Evolutionary conservation across 768 basidiomycete species (phyloP).

Genomic region (Solioccasus polychromus): DNA sequence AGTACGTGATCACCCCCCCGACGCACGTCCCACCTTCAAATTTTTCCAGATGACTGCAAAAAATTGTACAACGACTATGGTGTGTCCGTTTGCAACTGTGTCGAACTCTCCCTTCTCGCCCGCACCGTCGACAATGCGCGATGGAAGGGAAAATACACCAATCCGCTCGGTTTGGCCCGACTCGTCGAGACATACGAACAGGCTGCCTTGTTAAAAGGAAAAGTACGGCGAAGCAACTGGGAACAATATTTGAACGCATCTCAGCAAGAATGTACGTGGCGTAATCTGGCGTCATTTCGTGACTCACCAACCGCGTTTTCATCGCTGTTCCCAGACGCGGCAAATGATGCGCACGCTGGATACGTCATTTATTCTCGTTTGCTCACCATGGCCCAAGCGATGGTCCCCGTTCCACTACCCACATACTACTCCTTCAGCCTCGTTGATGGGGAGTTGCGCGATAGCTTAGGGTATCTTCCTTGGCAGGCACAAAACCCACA

Average conservation of each 20-base stretch:
- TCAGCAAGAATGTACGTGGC: conserved; percentile 59
- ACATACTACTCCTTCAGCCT: conserved; percentile 59
- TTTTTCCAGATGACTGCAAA: conserved; percentile 56
- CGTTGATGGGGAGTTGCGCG: conserved; percentile 44
- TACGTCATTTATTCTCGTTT: conserved; percentile 51
- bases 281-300: not conserved
- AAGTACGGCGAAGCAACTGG: conserved; percentile 68
- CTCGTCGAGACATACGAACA: conserved; percentile 62
- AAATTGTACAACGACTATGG: conserved; percentile 54
- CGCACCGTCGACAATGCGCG: conserved; percentile 63
- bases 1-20: conserved; percentile 35
- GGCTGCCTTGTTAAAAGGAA: conserved; percentile 54
- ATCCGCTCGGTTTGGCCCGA: conserved; percentile 59
- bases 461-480: conserved; percentile 29
- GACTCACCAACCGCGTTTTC: conserved; percentile 4
- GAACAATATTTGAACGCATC: conserved; percentile 41
- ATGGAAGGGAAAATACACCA: conserved; percentile 71
- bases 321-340: conserved; percentile 50
- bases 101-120: conserved; percentile 70
- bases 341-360: conserved; percentile 69
- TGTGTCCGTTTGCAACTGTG: conserved; percentile 47
- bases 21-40: not conserved
- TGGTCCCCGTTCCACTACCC: conserved; percentile 31
- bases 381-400: conserved; percentile 37
- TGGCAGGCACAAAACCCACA: conserved; percentile 63